Base-by-base conservation (phyloP, 2,329 filamentous ascomycete species). In the Colletotrichum viniferum region DNA sequence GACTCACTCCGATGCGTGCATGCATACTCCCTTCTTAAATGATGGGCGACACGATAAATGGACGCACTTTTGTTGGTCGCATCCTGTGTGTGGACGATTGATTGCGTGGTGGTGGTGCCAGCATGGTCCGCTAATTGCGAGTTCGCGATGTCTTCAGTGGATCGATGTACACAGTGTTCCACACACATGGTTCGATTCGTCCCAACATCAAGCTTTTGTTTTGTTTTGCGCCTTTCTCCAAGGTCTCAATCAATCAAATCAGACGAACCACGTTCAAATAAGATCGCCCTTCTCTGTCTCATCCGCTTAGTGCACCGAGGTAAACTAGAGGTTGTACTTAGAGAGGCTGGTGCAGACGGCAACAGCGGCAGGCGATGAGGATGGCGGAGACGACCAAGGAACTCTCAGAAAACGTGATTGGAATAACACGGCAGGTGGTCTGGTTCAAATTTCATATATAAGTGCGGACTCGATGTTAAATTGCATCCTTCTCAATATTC, bases 171-270 rank as follows among this genome's bases (percentile, higher is more conserved):
- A 75, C 73, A 48, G 69, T 75, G 7, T 1, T 2, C 12, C 7
- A 9, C 69, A 43, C 73, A 73, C 73, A 60, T 63, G 69, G 73
- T 75, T 75, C 73, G 48, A 75, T 18, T 30, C 69, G 6, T 13
- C 14, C 43, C 7, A 7, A 26, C 56, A 28, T 6, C 26, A 26
- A 21, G 3, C 10, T 16, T 16, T 32, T 13, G 61, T 43, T n/a
- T 5, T 7, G 0, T 38, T 74, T 74, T 56, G 4, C 26, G 1
- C 9, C 7, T 32, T 12, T 61, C n/a, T 9, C n/a, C 21, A 7
- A 7, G 56, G 21, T 21, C 24, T 26, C 0, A 24, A 48, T n/a
- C 2, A 48, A 12, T 16, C 5, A 28, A 58, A 38, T 52, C 43
- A 24, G 43, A 52, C n/a, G 43, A 52, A 52, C n/a, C 1, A 13